Conservation (phyloP, 2,329 filamentous ascomycete species). For the Penicillium sp. region DNA sequence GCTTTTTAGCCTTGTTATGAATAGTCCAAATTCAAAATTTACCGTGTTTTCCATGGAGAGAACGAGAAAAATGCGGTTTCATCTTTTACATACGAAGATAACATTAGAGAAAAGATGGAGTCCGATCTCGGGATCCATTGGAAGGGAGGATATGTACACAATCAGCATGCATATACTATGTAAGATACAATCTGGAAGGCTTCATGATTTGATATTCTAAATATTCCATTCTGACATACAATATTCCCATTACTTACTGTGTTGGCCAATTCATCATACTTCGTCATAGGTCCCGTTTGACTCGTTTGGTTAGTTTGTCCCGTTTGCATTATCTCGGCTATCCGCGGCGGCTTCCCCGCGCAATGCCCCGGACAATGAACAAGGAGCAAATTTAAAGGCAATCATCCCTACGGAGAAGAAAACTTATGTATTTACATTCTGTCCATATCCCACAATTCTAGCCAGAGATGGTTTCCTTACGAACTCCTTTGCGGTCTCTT, state of each 20-base stretch:
- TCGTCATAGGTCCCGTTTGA: constrained; percentile 14
- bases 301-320: constrained; percentile 12
- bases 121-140: neutral
- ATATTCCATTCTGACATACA: too few relatives aligned
- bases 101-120: neutral
- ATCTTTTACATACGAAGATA: neutral
- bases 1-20: neutral
- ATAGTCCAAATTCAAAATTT: neutral
- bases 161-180: neutral
- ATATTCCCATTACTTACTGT: neutral
- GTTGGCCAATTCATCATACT: too few relatives aligned
- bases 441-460: neutral
- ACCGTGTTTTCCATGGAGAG: too few relatives aligned
- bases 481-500: constrained; percentile 17
- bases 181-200: neutral
- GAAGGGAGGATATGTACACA: neutral
- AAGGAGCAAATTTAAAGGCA: constrained; percentile 14
- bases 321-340: constrained; percentile 28
- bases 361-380: constrained; percentile 23
- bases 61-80: neutral
- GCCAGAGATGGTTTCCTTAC: constrained; percentile 18
- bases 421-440: constrained; percentile 1
- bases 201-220: too few relatives aligned
- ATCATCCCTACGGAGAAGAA: neutral
- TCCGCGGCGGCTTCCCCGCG: constrained; percentile 28